Percentiles rank a stretch among this genome's conserved stretches.
phyloP scores from a whole-genome alignment of 306 rosid genomes.

The Glycyrrhiza uralensis region DNA sequence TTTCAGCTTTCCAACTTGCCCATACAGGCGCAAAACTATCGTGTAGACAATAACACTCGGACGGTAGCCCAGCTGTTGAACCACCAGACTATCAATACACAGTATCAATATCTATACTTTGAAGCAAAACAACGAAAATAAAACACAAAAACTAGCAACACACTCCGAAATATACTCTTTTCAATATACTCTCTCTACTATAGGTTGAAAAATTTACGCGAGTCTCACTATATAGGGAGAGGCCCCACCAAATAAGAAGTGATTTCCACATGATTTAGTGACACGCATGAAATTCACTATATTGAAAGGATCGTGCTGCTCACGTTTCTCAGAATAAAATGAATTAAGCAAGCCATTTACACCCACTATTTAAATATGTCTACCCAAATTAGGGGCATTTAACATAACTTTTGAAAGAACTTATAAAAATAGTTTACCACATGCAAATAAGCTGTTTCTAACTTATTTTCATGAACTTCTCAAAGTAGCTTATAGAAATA shows the following conservation, averaged over 20 bases:
- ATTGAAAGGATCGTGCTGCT: not conserved
- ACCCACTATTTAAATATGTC: not conserved
- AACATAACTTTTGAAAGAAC: no score
- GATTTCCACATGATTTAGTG: not conserved
- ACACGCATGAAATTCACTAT: not conserved
- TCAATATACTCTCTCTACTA: not conserved
- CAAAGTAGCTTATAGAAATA: no score
- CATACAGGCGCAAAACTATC: conserved; percentile 68
- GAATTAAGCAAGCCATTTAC: not conserved
- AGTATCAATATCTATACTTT: conserved; percentile 35
- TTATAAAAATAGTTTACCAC: no score
- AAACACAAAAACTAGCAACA: not conserved
- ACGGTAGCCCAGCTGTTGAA: conserved; percentile 78
- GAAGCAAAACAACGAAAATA: not conserved
- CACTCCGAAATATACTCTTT: not conserved
- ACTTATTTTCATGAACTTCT: no score
- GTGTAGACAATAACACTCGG: conserved; percentile 91
- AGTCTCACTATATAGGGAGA: no score
- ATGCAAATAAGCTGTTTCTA: no score
- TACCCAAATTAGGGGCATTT: no score
- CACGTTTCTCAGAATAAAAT: not conserved
- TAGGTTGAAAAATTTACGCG: not conserved
- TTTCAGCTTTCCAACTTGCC: conserved; percentile 86
- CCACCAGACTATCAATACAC: conserved; percentile 57
- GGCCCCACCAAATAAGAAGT: not conserved